Evolutionary conservation across 345 rosid species (phyloP).

Genomic region (Hypericum perforatum): DNA sequence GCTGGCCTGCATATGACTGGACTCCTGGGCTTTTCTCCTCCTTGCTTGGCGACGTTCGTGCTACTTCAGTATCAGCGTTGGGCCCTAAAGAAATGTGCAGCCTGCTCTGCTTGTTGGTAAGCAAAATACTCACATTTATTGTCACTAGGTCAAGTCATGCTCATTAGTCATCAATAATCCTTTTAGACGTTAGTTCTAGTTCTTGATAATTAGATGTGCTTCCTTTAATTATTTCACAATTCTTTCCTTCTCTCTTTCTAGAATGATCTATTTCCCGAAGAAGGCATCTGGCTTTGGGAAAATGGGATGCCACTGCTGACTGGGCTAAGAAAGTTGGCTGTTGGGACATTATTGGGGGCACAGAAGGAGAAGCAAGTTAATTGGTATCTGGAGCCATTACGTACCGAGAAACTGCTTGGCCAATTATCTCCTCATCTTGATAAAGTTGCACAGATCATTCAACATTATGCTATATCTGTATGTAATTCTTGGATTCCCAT

Average conservation of each 20-base stretch:
- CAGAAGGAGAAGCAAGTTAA: conserved; percentile 69
- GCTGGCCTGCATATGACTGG: conserved; percentile 96
- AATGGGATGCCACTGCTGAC: conserved; percentile 83
- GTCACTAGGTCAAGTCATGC: background rate
- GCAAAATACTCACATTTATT: conserved; percentile 17
- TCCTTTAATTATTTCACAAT: background rate
- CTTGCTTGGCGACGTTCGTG: conserved; percentile 65
- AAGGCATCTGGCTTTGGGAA: conserved; percentile 87
- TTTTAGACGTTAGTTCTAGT: background rate
- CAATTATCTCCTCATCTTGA: conserved; percentile 77
- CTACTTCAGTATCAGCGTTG: conserved; percentile 55
- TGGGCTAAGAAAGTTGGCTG: conserved; percentile 76
- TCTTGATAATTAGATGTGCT: conserved; percentile 1
- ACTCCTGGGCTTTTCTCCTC: conserved; percentile 89
- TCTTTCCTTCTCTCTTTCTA: conserved; percentile 26
- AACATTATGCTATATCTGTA: conserved; percentile 88
- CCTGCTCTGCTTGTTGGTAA: conserved; percentile 83
- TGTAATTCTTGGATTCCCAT: conserved; percentile 20
- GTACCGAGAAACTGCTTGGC: conserved; percentile 63
- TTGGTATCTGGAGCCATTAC: conserved; percentile 75
- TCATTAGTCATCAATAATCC: background rate
- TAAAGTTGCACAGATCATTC: conserved; percentile 77
- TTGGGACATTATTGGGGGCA: conserved; percentile 75
- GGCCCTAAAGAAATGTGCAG: conserved; percentile 99
- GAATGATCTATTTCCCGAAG: conserved; percentile 92